These are phyloP conservation scores for Trametes hirsuta DNA, from an alignment of 1,284 basidiomycete species.

Conservation along the genomic window DNA sequence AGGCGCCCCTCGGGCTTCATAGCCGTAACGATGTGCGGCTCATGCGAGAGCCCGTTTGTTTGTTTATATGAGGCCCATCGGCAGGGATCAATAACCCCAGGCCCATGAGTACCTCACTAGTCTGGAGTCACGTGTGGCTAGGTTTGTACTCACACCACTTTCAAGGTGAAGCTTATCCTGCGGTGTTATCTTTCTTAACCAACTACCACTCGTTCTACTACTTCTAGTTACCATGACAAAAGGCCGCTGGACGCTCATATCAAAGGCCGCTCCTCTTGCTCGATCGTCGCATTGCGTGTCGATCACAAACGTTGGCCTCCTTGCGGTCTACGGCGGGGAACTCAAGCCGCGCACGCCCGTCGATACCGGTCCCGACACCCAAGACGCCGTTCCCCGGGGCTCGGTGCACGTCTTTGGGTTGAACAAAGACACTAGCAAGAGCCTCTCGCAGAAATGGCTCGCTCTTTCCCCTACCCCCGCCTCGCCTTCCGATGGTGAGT, in stretches of 20 bases:
- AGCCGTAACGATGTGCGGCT: no score
- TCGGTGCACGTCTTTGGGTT: constrained; percentile 35
- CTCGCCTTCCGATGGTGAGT: neutral
- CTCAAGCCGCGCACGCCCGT: constrained; percentile 44
- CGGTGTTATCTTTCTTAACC: neutral
- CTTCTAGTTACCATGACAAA: constrained; percentile 18
- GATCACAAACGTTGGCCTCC: constrained; percentile 29
- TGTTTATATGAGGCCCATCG: neutral
- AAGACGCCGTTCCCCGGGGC: constrained; percentile 18
- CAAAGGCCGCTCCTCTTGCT: constrained; percentile 26
- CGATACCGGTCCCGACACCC: constrained; percentile 19
- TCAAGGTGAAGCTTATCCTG: neutral
- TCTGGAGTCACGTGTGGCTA: neutral
- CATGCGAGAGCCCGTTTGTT: no score
- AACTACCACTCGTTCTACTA: neutral
- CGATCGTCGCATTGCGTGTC: constrained; percentile 38
- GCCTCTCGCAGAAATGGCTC: constrained; percentile 19
- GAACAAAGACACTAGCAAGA: neutral
- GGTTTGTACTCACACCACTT: neutral
- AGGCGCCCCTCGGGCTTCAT: no score
- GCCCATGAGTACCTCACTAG: neutral
- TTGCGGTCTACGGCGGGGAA: constrained; percentile 45
- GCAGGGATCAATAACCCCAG: neutral
- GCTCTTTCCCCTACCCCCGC: constrained; percentile 16
- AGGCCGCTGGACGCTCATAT: constrained; percentile 30